These are phyloP conservation scores for Diutina sp. DNA, from an alignment of 1,139 yeast species.

Conservation along the genomic window DNA sequence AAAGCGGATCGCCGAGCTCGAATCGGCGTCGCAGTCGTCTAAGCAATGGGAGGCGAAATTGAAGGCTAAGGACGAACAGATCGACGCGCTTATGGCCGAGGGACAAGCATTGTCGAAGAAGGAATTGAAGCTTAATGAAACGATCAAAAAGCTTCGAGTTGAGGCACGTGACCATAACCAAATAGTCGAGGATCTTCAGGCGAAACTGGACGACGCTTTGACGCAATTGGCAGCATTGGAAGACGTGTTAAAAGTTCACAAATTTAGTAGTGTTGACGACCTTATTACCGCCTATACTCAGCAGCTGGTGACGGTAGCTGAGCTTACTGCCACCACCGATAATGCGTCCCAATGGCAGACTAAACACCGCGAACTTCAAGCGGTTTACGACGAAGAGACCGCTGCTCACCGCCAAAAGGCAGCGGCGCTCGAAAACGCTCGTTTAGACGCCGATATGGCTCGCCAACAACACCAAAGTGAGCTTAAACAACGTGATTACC, in stretches of 20 bases:
- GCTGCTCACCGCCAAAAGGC: conserved; percentile 15
- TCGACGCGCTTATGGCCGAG: conserved; percentile 51
- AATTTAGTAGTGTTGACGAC: conserved; percentile 15
- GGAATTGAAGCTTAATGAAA: conserved; percentile 58
- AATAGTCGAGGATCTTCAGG: conserved; percentile 21
- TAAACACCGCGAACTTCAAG: conserved; percentile 25
- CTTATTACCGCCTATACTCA: conserved; percentile 11
- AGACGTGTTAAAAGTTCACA: conserved; percentile 16
- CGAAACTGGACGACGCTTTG: conserved; percentile 18
- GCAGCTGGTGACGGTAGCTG: conserved; percentile 10
- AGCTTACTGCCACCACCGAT: conserved; percentile 8
- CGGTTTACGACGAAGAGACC: conserved; percentile 21
- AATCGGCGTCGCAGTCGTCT: background rate
- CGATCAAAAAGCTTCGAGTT: conserved; percentile 48
- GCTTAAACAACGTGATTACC: conserved; percentile 15
- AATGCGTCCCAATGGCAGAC: conserved; percentile 19
- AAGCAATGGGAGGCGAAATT: background rate
- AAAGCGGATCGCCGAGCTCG: background rate
- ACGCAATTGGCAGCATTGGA: conserved; percentile 21
- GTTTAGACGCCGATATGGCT: conserved; percentile 25
- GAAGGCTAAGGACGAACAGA: conserved; percentile 43
- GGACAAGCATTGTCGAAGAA: conserved; percentile 68
- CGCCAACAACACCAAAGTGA: conserved; percentile 27
- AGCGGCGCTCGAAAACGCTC: conserved; percentile 24
- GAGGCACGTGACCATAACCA: conserved; percentile 32